Percentiles rank a stretch among this genome's conserved stretches.
These are phyloP conservation scores for Neobulgaria alba DNA, from an alignment of 2,329 filamentous ascomycete genomes.

Conservation along the genomic window DNA sequence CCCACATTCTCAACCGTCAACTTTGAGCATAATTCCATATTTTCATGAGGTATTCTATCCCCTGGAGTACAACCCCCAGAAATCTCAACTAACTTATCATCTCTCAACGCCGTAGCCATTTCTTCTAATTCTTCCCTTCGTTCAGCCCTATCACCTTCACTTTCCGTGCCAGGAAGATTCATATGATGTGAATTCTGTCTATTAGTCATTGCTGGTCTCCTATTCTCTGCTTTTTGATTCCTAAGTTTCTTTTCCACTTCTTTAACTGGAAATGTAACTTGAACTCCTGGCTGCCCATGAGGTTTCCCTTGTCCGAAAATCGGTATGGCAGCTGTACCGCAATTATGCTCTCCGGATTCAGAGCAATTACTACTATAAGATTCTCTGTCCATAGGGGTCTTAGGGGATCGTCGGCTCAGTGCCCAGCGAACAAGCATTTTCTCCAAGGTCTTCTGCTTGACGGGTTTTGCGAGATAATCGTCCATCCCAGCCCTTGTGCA, in stretches of 20 bases:
- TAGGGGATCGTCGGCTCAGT: conserved; percentile 33
- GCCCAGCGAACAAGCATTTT: conserved; percentile 65
- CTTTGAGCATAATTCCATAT: conserved; percentile 30
- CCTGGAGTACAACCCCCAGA: conserved; percentile 12
- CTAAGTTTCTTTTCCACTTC: too few species aligned
- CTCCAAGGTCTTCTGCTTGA: conserved; percentile 59
- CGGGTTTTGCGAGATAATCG: conserved; percentile 66
- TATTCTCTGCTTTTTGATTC: conserved; percentile 4
- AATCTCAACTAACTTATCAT: conserved; percentile 41
- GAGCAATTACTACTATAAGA: conserved; percentile 20
- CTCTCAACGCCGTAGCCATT: conserved; percentile 42
- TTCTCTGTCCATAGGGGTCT: conserved; percentile 4
- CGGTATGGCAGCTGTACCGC: conserved; percentile 13
- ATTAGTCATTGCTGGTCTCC: conserved; percentile 16
- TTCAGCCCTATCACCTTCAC: conserved; percentile 36
- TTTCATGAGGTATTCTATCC: conserved; percentile 24
- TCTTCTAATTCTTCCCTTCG: conserved; percentile 44
- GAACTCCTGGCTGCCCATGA: background rate
- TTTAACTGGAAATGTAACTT: background rate
- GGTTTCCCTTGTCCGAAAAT: conserved; percentile 15
- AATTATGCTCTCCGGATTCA: conserved; percentile 19
- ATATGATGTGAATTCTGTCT: conserved; percentile 18
- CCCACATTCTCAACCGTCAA: conserved; percentile 47
- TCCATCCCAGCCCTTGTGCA: conserved; percentile 69
- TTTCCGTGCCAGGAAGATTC: conserved; percentile 23